Base-by-base conservation (phyloP, 2,329 filamentous ascomycete species). In the Phyllosticta citriasiana region DNA sequence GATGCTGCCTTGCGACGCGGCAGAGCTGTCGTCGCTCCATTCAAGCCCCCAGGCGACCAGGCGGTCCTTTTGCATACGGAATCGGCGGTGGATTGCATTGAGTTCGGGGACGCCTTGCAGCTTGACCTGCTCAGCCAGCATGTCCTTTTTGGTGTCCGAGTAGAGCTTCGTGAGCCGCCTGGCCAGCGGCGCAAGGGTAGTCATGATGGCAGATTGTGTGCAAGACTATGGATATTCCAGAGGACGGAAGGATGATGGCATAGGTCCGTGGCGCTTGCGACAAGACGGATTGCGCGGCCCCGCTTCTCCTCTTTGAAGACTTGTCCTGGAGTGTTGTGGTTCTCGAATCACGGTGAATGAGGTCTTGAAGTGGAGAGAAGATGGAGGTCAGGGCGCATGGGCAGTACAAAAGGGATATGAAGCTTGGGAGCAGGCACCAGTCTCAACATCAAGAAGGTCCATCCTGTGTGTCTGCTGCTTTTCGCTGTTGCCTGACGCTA, bases 91-190 rank as follows among this genome's bases (percentile, higher is more conserved):
- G 33, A 92, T 77, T 16, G 82, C 81, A 68, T 86, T 84, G 70
- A 89, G 83, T 65, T 90, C 87, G 25, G 88, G 87, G 55, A 71
- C 72, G n/a, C 70, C 86, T 80, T 69, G 87, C 78, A 67, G 82
- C 76, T 75, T 68, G 70, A 84, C 67, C 70, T 84, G 73, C 80
- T 85, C 65, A 80, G 80, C 59, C 70, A 89, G 84, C 65, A 88
- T 88, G 72, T 89, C 86, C 67, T 85, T 88, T 71, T 92, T 92
- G 62, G 88, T 90, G 76, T 92, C 88, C 66, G 88, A 88, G 72
- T 92, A 92, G 62, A 92, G 83, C 68, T 88, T 81, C 66, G 85
- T 88, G 19, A 90, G 79, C 60, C 84, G 81, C 53, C 71, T 71
- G 19, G 70, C 70, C 14, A 73, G 67, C 63, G 55, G 55, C 4